Evolutionary conservation across 2,329 filamentous ascomycete species (phyloP), one percentile per base, ranked within the genome.

Genomic region (Fonsecaea multimorphosa): DNA sequence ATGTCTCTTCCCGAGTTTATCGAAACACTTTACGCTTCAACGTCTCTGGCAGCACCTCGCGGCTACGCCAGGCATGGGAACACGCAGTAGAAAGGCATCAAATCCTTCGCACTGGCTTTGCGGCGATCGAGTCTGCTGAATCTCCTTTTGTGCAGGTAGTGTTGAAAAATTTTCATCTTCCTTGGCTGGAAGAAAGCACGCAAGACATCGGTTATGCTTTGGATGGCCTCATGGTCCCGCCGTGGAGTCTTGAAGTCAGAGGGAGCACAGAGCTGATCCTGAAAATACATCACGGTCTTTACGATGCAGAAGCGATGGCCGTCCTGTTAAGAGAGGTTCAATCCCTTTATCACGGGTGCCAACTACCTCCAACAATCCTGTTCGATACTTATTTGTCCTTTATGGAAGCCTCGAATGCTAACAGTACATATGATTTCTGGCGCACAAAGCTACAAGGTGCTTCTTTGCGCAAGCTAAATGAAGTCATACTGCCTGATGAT

Each of bases 301-400:
- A 97, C 72, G 93, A 97, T 77, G 93, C 90, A 0, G 87, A 90
- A 38, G 92, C 92, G 0, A 89, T 97, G 73, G 80, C 83, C 0
- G 81, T 83, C 8, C 80, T 97, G 0, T 83, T 94, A 27, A 76
- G 85, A 0, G 93, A 97, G 72, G 80, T 96, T 1, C 87, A 95
- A 72, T 75, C 80, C 1, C 68, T 86, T 2, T 87, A 89, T 36
- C 67, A 76, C 0, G 83, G 82, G 0, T 59, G 77, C 0, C 7
- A 71, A 0, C 78, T 95, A 0, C 76, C 80, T 0, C 67, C 80
- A 0, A 75, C 86, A 0, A 78, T 86, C 0, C 75, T 84, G 0
- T 92, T 92, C 68, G 83, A 84, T 14, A 74, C 80, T 0, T 95
- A 95, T 73, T 78, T 97, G 27, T 76, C 79, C 2, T 80, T 86